Base-by-base conservation (phyloP, 345 rosid genomes). In the Isatis tinctoria region DNA sequence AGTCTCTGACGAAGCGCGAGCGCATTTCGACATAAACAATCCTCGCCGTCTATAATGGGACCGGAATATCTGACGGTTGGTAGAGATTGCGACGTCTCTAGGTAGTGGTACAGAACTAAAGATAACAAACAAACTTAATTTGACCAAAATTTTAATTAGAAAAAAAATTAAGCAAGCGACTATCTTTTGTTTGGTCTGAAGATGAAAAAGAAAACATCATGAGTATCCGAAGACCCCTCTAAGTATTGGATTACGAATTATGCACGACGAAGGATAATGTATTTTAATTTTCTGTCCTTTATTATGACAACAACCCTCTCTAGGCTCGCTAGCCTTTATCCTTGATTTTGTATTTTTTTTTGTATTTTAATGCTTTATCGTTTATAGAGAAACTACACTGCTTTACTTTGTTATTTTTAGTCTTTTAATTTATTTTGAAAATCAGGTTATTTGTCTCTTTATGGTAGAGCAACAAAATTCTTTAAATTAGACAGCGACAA, bases 51-150 rank as follows among this genome's bases (percentile, higher is more conserved):
- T 32, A 72, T 28, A 22, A 47, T 77, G 76, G 76, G 61, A 37
- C 61, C 30, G 39, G 24, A 71, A 71, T 71, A 77, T 71, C 80
- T 65, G 62, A 77, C 73, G 80, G 76, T 77, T 77, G 80, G 76
- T 77, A 77, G 60, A 56, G 76, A 77, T 77, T 58, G 41, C 62
- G 80, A 71, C 76, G 76, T 77, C 57, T 71, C 57, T 77, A 61
- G 76, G 72, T 77, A 54, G 79, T 77, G 80, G 73, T 58, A 71
- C 32, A 77, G 76, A 77, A 77, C 76, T 77, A 39, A 45, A 44
- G 24, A 4, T 22, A 22, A 13, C 27, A 20, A 14, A 35, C 14
- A 33, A 68, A 28, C 16, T 12, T 33, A 24, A 56, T 65, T 65
- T 47, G 49, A 41, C 69, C 69, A 52, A 53, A n/a, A 1, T 4